Evolutionary conservation across 2,329 filamentous ascomycete species (phyloP).

Genomic region (Raffaelea deltoideospora): DNA sequence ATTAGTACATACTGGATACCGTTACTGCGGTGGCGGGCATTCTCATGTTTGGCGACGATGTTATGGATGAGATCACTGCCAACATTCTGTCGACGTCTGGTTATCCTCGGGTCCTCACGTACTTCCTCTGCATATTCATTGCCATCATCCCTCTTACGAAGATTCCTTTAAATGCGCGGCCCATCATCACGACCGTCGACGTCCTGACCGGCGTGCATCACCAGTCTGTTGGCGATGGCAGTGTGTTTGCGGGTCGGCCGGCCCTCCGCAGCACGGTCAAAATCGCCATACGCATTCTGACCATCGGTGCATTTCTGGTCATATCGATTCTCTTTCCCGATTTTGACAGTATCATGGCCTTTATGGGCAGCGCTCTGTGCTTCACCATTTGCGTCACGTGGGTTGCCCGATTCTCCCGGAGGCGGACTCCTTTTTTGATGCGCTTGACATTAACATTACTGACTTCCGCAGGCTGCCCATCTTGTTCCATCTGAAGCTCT

Average conservation of each 20-base stretch:
- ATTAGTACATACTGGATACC: conserved; percentile 61
- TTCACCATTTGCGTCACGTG: conserved; percentile 84
- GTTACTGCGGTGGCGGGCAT: conserved; percentile 71
- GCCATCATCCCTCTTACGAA: conserved; percentile 92
- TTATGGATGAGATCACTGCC: conserved; percentile 76
- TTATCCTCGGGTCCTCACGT: conserved; percentile 59
- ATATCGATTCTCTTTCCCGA: conserved; percentile 58
- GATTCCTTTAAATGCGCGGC: conserved; percentile 77
- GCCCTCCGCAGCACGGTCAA: conserved; percentile 45
- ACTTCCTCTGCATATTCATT: conserved; percentile 73
- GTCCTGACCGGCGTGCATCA: conserved; percentile 60
- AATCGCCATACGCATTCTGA: conserved; percentile 46
- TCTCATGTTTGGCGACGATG: conserved; percentile 88
- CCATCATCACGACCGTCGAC: conserved; percentile 75
- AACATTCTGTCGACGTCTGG: conserved; percentile 65
- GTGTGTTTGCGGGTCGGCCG: conserved; percentile 33
- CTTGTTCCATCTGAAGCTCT: conserved; percentile 81
- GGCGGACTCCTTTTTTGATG: neutral
- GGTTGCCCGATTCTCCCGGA: conserved; percentile 9
- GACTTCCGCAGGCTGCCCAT: conserved; percentile 46
- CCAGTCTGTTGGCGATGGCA: conserved; percentile 26
- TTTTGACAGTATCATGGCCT: conserved; percentile 82
- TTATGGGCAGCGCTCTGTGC: conserved; percentile 79
- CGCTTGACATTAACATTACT: neutral
- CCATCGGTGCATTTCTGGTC: conserved; percentile 55